phyloP scores from a whole-genome alignment of 352 stramenopile genomes.

The Pythium phragmiticola region DNA sequence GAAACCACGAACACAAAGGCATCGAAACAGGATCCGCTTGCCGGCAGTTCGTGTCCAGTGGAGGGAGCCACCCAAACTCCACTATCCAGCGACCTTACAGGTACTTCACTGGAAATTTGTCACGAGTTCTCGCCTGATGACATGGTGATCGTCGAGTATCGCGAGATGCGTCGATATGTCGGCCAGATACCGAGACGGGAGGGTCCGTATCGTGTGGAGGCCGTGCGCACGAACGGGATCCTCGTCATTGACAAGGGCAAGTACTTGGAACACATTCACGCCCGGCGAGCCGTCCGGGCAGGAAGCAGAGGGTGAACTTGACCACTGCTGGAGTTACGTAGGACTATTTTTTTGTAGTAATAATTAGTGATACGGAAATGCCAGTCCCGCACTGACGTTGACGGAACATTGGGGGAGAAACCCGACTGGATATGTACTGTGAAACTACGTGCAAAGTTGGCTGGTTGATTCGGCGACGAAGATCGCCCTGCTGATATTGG shows the following conservation, averaged over 20 bases:
- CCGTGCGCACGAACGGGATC: background rate
- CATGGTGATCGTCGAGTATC: slow-evolving; percentile 6
- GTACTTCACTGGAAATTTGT: background rate
- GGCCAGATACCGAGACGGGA: background rate
- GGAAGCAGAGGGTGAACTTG: too few species aligned
- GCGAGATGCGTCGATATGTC: background rate
- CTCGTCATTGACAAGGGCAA: slow-evolving; percentile 7
- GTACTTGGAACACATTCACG: slow-evolving; percentile 7
- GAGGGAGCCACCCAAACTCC: background rate
- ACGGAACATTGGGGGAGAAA: too few species aligned
- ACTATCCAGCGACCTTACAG: background rate
- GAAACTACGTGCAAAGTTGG: too few species aligned
- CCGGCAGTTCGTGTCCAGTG: background rate
- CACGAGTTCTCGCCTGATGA: slow-evolving; percentile 1
- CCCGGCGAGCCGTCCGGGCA: background rate
- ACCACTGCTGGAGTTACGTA: too few species aligned
- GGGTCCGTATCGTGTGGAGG: slow-evolving; percentile 3
- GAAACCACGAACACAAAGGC: background rate
- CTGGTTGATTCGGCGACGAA: too few species aligned
- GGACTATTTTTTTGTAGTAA: too few species aligned
- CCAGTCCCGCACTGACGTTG: too few species aligned
- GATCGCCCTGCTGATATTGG: too few species aligned
- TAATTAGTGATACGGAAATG: too few species aligned
- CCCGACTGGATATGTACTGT: too few species aligned
- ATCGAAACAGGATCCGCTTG: background rate